Base-by-base conservation (phyloP, 192 early-diverging fungal genomes). In the Thoreauomyces humboldtii region DNA sequence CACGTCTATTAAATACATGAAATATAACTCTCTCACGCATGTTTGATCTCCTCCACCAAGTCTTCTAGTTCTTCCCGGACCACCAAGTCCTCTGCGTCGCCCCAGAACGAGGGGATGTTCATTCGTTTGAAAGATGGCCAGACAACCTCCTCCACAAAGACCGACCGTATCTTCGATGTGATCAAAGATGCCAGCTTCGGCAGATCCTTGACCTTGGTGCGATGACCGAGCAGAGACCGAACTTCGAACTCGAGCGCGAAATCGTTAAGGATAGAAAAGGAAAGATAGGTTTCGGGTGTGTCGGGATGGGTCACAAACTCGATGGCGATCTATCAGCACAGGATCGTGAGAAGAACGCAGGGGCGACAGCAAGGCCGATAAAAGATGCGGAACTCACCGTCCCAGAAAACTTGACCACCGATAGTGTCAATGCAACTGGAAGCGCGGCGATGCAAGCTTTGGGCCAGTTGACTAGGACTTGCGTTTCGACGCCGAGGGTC, bases 191-290 rank as follows among this genome's bases (percentile, higher is more conserved):
- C 91, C 17, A 99, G 78, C 74, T 95, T 96, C 11, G 95, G 95
- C 52, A 98, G 80, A 65, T 95, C 91, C 74, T 98, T 95, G 17
- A 99, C 88, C 72, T 99, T 99, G 27, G 97, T 94, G 63, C 92
- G 85, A 70, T 94, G 93, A 0, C 97, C 97, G 35, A 99, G 82
- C 34, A 98, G 73, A 0, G 94, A 94, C 43, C 89, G 85, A 0
- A 96, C 89, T 37, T 91, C 86, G 56, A 98, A 91, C 32, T 97
- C 92, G 0, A 98, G 65, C 2, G 63, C 25, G 59, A 78, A 75
- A 55, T 84, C 72, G 22, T 83, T 77, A n/a, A 82, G 25, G 24
- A 85, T 65, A 1, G 76, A 81, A 5, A 81, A 29, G 0, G 81
- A 70, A 19, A 83, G 54, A 56, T 77, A 73, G 24, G 77, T 71